Base-by-base conservation (phyloP, 139 green algal genomes). In the Chlorella sp. region DNA sequence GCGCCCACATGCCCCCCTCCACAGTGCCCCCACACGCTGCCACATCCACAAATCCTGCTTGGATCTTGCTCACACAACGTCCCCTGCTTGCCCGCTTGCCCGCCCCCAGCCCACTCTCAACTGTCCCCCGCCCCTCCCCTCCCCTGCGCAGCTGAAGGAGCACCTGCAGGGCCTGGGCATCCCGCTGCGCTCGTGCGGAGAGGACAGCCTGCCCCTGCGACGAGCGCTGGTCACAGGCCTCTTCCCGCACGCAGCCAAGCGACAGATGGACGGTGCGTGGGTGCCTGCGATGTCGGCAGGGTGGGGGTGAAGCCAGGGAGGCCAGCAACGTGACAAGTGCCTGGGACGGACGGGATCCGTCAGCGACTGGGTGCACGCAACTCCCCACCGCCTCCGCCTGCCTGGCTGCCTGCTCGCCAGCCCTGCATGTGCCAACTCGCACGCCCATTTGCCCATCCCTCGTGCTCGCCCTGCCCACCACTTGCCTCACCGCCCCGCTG, bases 191-290 rank as follows among this genome's bases (percentile, higher is more conserved):
- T 92, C 90, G 5, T 97, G 93, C 88, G 92, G 89, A 32, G 92
- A 94, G 24, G 95, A 97, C 89, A 78, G 77, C 26, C 93, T 86
- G 1, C 88, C 92, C 0, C 76, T 98, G 85, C 89, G 94, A 12
- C 90, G 92, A 3, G 93, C 95, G 2, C 89, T 98, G 61, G 84
- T 93, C 21, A 73, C 91, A 30, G 97, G 97, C 32, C 93, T 99
- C 34, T 98, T 98, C 85, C 93, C 93, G 1, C 93, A 98, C 75
- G 95, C 95, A 11, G 97, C 97, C 32, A 92, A 92, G 57, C 90
- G 88, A 64, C 95, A 97, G 90, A 81, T 93, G 11, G 95, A 97
- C 75, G 95, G 93, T 91, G 83, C 3, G 90, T 30, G 2, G 7
- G 37, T n/a, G 24, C 81, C 24, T 26, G 71, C 2, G 5, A 14